Base-by-base conservation (phyloP, 2,329 filamentous ascomycete species). In the Monosporascus sp. region DNA sequence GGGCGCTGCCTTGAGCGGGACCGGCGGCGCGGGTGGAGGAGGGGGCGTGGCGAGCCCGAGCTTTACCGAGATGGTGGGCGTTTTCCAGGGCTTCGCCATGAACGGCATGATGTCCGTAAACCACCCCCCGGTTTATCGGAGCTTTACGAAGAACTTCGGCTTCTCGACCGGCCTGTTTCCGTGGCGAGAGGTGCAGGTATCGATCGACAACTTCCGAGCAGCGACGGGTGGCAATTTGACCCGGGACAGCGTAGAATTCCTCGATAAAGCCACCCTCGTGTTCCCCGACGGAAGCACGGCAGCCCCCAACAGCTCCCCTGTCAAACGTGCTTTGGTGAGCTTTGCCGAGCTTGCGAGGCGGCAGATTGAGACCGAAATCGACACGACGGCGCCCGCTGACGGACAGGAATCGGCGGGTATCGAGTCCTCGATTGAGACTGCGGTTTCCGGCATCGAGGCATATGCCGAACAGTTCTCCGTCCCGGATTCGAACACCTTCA, bases 51-150 rank as follows among this genome's bases (percentile, higher is more conserved):
- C 86, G 41, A 94, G 90, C 62, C 94, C 94, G 25, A 89, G 87
- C 50, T 97, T 97, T 68, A 80, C 79, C 45, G 90, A 97, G 65
- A 85, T 95, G 47, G 81, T 96, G 60, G 85, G 87, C 56, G 95
- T 89, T 83, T 96, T 97, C 70, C 92, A 97, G 72, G 87, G 88
- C 48, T 88, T 97, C 78, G 91, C 94, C 27, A 88, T 94, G 76
- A 97, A 94, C 70, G 92, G 94, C 59, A 97, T 97, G 94, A 79
- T 96, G 68, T 95, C 89, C 55, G 92, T 95, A 63, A 83, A 86
- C 63, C 91, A 96, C 61, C 94, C 94, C 4, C 77, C 83, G 37
- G 84, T 97, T 38, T 97, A 97, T 74, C 84, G 86, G 61, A 93
- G 85, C 68, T 99, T 96, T 72, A 77, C 88, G 57, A 89, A 89